Base-by-base conservation (phyloP, 768 basidiomycete species). In the Lyophyllum semitale region DNA sequence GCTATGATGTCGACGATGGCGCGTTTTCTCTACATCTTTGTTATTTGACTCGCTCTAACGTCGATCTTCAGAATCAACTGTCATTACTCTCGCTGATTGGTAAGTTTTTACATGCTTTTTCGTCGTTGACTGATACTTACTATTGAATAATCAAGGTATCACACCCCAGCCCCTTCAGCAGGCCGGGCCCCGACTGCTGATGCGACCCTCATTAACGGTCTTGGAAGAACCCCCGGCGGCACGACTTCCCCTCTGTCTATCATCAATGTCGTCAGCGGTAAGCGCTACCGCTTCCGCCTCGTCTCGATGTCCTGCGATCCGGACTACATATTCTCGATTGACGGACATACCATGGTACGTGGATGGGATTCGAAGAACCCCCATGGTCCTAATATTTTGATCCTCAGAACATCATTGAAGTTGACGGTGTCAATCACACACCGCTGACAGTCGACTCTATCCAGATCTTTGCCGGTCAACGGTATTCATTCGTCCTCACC, bases 381-480 rank as follows among this genome's bases (percentile, higher is more conserved):
- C 4, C n/a, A n/a, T 2, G 3, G n/a, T n/a, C 17, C 37, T 38
- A n/a, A 38, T 15, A 38, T n/a, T 5, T n/a, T 6, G 27, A 13
- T 43, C 43, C 26, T 6, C 59, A 82, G 70, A 82, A 77, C 4
- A 69, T 84, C 52, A 83, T 84, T 41, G 83, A 84, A 59, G 78
- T 64, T 2, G 83, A 84, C 38, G 74, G 77, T 0, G 68, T 63
- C 35, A 76, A 77, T 59, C 73, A 72, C 0, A 29, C 62, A 23
- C 78, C 83, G 0, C 64, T 77, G 3, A 65, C 68, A 3, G 80
- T 80, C 3, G 77, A 80, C 44, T 72, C 66, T 8, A 66, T 76
- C 44, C 56, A 77, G 30, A 77, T 85, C 40, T 80, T 73, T 49
- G 66, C 63, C 11, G 66, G 68, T 17, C 66, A 70, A 54, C 67